Conservation (phyloP, 495 filamentous ascomycete genomes). For the Opeltia flavorubescens region DNA sequence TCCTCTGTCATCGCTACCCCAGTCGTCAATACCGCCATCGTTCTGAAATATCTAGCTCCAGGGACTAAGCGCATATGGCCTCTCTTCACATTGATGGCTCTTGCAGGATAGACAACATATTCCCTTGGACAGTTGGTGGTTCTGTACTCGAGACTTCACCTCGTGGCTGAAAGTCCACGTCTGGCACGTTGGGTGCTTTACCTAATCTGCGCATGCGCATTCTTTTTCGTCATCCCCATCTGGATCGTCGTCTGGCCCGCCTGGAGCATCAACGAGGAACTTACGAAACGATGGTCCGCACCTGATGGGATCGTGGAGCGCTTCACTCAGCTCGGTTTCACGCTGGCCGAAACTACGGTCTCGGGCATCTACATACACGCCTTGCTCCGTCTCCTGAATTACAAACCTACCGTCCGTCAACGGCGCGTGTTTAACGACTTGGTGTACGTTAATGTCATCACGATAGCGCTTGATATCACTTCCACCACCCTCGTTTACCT, state of each 20-base stretch:
- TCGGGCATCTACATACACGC: conserved; percentile 26
- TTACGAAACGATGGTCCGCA: conserved; percentile 17
- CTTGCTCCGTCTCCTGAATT: conserved; percentile 22
- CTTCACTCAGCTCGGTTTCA: conserved; percentile 26
- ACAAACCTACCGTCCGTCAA: conserved; percentile 19
- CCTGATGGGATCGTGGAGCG: conserved; percentile 28
- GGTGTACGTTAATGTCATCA: conserved; percentile 33
- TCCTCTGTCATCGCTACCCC: conserved; percentile 22
- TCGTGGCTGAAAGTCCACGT: conserved; percentile 16
- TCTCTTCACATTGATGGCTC: conserved; percentile 14
- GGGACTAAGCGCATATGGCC: conserved; percentile 8
- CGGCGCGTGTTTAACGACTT: conserved; percentile 25
- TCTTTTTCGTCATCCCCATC: conserved; percentile 22
- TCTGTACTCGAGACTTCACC: conserved; percentile 28
- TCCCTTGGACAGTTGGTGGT: conserved; percentile 22
- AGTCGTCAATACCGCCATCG: conserved; percentile 20
- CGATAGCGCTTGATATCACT: conserved; percentile 31
- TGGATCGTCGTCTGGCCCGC: conserved; percentile 14
- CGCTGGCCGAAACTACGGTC: conserved; percentile 24
- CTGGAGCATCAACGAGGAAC: conserved; percentile 3
- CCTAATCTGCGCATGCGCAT: conserved; percentile 21
- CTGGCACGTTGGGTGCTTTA: conserved; percentile 18
- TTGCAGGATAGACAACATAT: conserved; percentile 22
- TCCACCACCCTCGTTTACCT: conserved; percentile 27
- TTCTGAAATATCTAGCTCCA: conserved; percentile 22